Base-by-base conservation (phyloP, 306 rosid genomes). In the Begonia loranthoides region DNA sequence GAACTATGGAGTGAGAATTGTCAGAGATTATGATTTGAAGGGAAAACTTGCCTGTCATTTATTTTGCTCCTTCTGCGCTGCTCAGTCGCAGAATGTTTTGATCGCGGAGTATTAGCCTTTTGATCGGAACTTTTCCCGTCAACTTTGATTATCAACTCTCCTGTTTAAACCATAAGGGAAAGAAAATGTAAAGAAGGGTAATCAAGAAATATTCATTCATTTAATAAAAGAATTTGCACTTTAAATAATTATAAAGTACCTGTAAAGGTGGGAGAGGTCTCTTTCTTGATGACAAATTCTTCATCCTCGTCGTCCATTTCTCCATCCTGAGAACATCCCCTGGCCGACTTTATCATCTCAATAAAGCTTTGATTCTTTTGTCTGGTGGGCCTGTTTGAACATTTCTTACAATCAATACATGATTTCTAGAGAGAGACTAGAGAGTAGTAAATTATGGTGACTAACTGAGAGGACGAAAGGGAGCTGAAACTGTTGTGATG, bases 41-140 rank as follows among this genome's bases (percentile, higher is more conserved):
- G 47, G n/a, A n/a, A 11, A 9, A 43, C 13, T 11, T 74, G 73
- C 99, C 99, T 80, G 56, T 92, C 94, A 73, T 92, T 92, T 45
- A 92, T 92, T 76, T 92, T 92, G 71, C 99, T 92, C 71, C 99
- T 80, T 51, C 99, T 79, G 40, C 99, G 83, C 67, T 92, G 99
- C 64, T 92, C 99, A 21, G 99, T 92, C 17, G 92, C 99, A 19
- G 99, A 92, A 66, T 92, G 99, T 68, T 92, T 92, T 48, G 99
- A 92, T 61, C 99, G 77, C 6, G 99, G 96, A 3, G 99, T 92
- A 68, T 80, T 79, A 39, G 94, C 88, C 59, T 81, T 92, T 70
- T 80, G 94, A 62, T 92, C 96, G 34, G 79, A 67, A 75, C 58
- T 64, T 66, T 74, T 79, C 15, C 64, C 76, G 24, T 83, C 93